Evolutionary conservation across 2,329 filamentous ascomycete species (phyloP), one percentile per base, ranked within the genome.

Genomic region (Arthrobotrys musiformis): DNA sequence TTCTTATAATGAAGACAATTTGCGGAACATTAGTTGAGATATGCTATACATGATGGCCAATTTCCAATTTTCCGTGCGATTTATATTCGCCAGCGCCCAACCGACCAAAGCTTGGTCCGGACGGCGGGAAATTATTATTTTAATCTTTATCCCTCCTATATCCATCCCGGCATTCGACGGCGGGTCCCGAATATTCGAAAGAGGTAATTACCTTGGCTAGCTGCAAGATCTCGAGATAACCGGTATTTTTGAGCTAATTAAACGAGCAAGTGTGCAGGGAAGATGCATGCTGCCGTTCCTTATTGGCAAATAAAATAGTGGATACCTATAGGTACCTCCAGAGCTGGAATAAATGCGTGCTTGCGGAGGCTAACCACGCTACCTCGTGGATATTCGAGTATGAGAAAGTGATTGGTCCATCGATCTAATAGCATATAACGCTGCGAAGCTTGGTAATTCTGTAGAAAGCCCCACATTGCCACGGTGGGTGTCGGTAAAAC

Each of bases 151-250:
- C n/a, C n/a, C n/a, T n/a, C n/a, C 44, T 22, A 28, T 3, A 26
- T 26, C 19, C 8, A 19, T 19, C 19, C n/a, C 3, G 30, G 9
- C 6, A 42, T 19, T 17, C 40, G 40, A 42, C 4, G n/a, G 19
- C 5, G 13, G 19, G 33, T 4, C 9, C 54, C 30, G 30, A 58
- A 40, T 58, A 58, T 9, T 33, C 30, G 30, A 58, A 40, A 40
- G 40, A 19, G 33, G 33, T 40, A 58, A 26, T 40, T 40, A n/a
- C 19, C 54, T 58, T 58, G 54, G 54, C 54, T 26, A 58, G 19
- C 30, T 48, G 30, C 42, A 50, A 75, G 70, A 68, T 75, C 70
- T 42, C 44, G 9, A 54, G 70, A 75, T 68, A 75, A 58, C 44
- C 63, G 56, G 42, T 48, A 40, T 13, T 22, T 74, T 75, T 56